Evolutionary conservation across 2,329 filamentous ascomycete species (phyloP).

Genomic region (Aspergillus brunneoviolaceus): DNA sequence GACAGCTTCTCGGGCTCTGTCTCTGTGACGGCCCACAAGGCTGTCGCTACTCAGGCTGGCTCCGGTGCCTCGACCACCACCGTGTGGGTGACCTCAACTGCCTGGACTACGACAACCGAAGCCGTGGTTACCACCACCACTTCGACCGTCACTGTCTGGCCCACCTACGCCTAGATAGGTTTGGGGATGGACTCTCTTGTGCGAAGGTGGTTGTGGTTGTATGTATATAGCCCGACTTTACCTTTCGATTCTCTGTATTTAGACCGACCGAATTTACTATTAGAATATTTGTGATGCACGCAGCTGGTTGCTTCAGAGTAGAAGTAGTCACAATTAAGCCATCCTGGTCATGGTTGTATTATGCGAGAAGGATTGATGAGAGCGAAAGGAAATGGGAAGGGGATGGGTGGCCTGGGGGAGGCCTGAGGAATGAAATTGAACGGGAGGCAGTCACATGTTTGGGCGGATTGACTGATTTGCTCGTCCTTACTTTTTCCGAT

Average conservation of each 20-base stretch:
- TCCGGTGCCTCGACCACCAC: conserved; percentile 5
- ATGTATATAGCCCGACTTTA: background rate
- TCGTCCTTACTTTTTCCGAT: too few relatives aligned
- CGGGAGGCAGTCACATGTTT: background rate
- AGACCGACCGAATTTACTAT: background rate
- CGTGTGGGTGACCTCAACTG: conserved; percentile 7
- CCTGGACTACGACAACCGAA: conserved; percentile 7
- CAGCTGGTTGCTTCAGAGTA: background rate
- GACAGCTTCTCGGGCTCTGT: background rate
- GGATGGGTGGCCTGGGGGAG: background rate
- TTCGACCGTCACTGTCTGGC: conserved; percentile 10
- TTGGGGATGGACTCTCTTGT: background rate
- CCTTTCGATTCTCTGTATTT: background rate
- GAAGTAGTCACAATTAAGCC: background rate
- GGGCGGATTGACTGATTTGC: too few relatives aligned
- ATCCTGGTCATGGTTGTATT: background rate
- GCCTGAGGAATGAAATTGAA: background rate
- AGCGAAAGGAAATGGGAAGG: background rate
- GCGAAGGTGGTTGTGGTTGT: background rate
- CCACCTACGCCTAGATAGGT: conserved; percentile 5
- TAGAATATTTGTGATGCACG: background rate
- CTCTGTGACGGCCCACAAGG: background rate
- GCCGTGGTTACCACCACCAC: conserved; percentile 11
- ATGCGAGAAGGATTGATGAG: background rate
- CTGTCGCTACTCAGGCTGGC: background rate